Conservation (phyloP, 305 asterid genomes). For the Rubia tinctorum region DNA sequence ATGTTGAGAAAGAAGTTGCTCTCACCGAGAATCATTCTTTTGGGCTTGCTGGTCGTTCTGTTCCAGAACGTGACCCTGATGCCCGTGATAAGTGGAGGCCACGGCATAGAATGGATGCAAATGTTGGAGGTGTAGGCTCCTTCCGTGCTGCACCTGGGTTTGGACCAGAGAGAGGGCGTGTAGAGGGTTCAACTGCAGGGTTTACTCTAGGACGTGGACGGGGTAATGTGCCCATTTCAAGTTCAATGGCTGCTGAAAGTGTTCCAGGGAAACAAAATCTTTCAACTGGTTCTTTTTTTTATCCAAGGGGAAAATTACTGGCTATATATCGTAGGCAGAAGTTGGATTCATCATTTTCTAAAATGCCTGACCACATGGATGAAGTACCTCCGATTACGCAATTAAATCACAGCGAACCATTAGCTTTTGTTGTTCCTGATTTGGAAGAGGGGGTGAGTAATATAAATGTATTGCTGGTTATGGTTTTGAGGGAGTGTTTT, state of each 20-base stretch:
- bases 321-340: constrained; percentile 83
- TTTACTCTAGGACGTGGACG: constrained; percentile 94
- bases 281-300: constrained; percentile 40
- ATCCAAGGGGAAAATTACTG: constrained; percentile 91
- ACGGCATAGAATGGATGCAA: constrained; percentile 90
- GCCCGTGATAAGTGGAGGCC: constrained; percentile 99
- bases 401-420: constrained; percentile 54
- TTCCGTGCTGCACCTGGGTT: constrained; percentile 97
- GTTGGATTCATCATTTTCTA: constrained; percentile 40
- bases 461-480: background rate
- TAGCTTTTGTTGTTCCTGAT: constrained; percentile 83
- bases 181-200: constrained; percentile 69
- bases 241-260: constrained; percentile 46
- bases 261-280: constrained; percentile 48
- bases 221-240: constrained; percentile 40
- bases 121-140: constrained; percentile 52
- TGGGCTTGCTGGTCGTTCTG: constrained; percentile 49
- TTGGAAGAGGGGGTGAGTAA: constrained; percentile 76
- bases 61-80: constrained; percentile 77
- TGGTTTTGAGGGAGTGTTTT: background rate
- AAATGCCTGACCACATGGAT: constrained; percentile 57
- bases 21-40: constrained; percentile 59
- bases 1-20: constrained; percentile 76
- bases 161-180: constrained; percentile 78
- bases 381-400: constrained; percentile 63